Evolutionary conservation across 345 rosid genomes (phyloP).

Genomic region (Diplotaxis tenuifolia): DNA sequence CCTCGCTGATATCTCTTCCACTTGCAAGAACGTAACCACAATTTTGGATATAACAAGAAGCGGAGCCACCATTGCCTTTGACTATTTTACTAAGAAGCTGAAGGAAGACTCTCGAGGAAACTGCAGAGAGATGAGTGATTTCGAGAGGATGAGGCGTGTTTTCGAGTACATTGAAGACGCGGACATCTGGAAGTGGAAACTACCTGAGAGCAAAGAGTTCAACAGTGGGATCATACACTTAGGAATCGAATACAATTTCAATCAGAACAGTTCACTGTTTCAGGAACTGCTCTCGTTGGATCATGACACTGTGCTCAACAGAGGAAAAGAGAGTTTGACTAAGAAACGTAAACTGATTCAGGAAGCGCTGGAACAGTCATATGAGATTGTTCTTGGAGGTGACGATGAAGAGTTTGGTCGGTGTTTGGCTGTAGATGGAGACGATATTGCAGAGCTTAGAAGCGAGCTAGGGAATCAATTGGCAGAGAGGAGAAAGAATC

Average conservation of each 20-base stretch:
- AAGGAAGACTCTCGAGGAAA: constrained; percentile 3
- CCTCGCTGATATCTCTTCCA: constrained; percentile 32
- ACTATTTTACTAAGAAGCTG: constrained; percentile 60
- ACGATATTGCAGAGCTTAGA: constrained; percentile 56
- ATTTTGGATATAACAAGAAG: constrained; percentile 64
- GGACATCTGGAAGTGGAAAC: constrained; percentile 76
- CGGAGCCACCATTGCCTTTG: constrained; percentile 76
- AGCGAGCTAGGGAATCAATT: constrained; percentile 68
- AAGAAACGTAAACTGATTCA: constrained; percentile 55
- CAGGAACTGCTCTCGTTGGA: constrained; percentile 64
- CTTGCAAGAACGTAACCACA: constrained; percentile 47
- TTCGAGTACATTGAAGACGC: constrained; percentile 74
- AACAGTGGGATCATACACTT: constrained; percentile 65
- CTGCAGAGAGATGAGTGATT: constrained; percentile 30
- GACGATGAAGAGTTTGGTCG: constrained; percentile 46
- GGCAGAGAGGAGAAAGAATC: constrained; percentile 52
- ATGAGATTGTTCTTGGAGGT: constrained; percentile 59
- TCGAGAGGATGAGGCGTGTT: constrained; percentile 45
- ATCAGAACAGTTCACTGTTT: constrained; percentile 53
- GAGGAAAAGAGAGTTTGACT: constrained; percentile 53
- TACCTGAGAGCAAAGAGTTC: constrained; percentile 66
- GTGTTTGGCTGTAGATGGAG: constrained; percentile 56
- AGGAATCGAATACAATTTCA: constrained; percentile 47
- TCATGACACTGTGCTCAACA: constrained; percentile 46
- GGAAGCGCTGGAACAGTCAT: constrained; percentile 46